phyloP scores from a whole-genome alignment of 129 eudicot genomes.

The sunflower (Helianthus annuus) region HanXRQr2.0-SUNRISE NC_035444.2:60094533-60095032 shows the following conservation, averaged over 20 bases:
- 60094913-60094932: conserved; percentile 29
- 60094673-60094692: too few species aligned
- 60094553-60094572: too few species aligned
- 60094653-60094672: too few species aligned
- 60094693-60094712: too few species aligned
- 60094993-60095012: conserved; percentile 55
- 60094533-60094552: neutral
- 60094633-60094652: too few species aligned
- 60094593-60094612: too few species aligned
- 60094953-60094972: conserved; percentile 18
- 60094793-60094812: conserved; percentile 11
- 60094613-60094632: too few species aligned
- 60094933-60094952: conserved; percentile 22
- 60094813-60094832: conserved; percentile 70
- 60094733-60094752: too few species aligned
- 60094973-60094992: conserved; percentile 52
- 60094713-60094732: too few species aligned
- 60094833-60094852: conserved; percentile 58
- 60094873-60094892: conserved; percentile 93
- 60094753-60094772: too few species aligned
- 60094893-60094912: conserved; percentile 51
- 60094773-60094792: neutral
- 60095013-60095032: conserved; percentile 49
- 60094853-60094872: conserved; percentile 88
- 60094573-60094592: too few species aligned